Conservation (phyloP, 257 asterid genomes). For the Penstemon eatonii region DNA sequence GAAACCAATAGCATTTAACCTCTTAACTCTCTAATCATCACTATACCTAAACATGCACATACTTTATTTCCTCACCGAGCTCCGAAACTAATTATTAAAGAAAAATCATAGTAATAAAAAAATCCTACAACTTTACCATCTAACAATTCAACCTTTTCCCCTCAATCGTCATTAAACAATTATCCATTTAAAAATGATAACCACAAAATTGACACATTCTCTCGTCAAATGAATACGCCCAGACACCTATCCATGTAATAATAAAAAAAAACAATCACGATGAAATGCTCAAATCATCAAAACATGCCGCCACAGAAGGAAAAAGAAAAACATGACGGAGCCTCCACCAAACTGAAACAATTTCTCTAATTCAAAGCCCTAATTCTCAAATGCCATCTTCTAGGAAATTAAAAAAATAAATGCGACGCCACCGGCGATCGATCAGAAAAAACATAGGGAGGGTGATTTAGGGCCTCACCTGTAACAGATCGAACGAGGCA, state of each 20-base stretch:
- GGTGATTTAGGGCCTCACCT: conserved; percentile 40
- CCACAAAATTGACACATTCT: conserved; percentile 3
- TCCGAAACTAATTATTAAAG: no score
- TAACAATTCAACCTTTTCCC: no score
- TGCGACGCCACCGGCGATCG: conserved; percentile 27
- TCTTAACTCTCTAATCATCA: not conserved
- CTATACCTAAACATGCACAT: not conserved
- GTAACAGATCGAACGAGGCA: conserved; percentile 34
- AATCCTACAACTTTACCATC: no score
- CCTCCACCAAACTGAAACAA: not conserved
- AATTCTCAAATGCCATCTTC: not conserved
- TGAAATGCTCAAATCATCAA: not conserved
- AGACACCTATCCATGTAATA: not conserved
- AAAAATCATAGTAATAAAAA: no score
- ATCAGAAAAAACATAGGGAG: conserved; percentile 22
- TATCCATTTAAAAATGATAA: not conserved
- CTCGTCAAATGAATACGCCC: conserved; percentile 23
- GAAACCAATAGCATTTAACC: not conserved
- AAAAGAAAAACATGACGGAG: not conserved
- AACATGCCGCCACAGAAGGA: not conserved
- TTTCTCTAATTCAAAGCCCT: conserved; percentile 23
- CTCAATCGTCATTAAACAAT: conserved; percentile 7
- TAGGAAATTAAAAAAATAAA: conserved; percentile 4
- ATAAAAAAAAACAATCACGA: not conserved
- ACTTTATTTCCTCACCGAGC: no score